Conservation (phyloP, 2,329 filamentous ascomycete genomes). For the Alternaria conjuncta region DNA sequence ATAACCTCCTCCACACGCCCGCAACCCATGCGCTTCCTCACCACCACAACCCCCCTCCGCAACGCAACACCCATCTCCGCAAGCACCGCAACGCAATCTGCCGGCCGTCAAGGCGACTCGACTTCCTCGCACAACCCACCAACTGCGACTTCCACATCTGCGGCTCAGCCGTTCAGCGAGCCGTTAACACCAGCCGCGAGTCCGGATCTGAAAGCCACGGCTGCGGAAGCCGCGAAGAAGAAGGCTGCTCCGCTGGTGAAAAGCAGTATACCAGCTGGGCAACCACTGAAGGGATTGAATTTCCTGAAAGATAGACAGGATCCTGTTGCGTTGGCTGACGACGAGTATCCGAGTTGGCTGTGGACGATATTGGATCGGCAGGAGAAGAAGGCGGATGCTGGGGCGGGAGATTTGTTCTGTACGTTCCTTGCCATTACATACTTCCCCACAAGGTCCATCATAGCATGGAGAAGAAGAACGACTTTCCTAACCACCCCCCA, state of each 20-base stretch:
- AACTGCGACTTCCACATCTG: constrained; percentile 53
- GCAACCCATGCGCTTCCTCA: constrained; percentile 34
- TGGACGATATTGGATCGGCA: constrained; percentile 73
- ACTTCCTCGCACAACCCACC: constrained; percentile 42
- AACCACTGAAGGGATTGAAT: constrained; percentile 74
- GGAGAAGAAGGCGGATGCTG: constrained; percentile 61
- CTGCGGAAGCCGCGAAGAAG: constrained; percentile 33
- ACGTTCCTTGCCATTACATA: constrained; percentile 48
- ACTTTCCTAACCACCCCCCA: constrained; percentile 8
- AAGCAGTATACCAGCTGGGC: constrained; percentile 69
- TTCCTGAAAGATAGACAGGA: constrained; percentile 76
- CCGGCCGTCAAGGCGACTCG: constrained; percentile 31
- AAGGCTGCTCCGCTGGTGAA: constrained; percentile 41
- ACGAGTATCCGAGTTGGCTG: constrained; percentile 81
- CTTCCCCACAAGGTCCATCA: not conserved
- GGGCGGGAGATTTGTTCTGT: constrained; percentile 80
- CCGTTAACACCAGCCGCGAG: constrained; percentile 40
- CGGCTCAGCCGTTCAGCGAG: constrained; percentile 55
- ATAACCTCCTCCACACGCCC: constrained; percentile 4
- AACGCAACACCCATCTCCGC: constrained; percentile 36
- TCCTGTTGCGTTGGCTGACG: constrained; percentile 74
- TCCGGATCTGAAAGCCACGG: constrained; percentile 30
- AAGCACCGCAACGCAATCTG: constrained; percentile 32
- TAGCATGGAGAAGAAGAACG: not conserved
- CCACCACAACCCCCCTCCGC: constrained; percentile 26